These are phyloP conservation scores for Chlamydomonas incerta DNA, from an alignment of 139 green algal genomes.

Conservation along the genomic window DNA sequence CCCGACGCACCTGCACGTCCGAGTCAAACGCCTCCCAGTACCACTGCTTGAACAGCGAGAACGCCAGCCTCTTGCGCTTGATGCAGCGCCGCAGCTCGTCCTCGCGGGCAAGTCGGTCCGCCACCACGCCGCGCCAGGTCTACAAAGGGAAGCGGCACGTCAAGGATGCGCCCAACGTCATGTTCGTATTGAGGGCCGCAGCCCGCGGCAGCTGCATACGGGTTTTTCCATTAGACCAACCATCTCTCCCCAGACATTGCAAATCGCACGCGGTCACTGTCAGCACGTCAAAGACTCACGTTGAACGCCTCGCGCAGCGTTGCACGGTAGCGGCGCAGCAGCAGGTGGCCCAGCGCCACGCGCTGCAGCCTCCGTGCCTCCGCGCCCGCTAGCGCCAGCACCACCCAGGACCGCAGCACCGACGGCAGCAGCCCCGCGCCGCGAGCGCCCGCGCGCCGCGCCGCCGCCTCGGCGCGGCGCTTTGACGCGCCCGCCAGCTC, in stretches of 20 bases:
- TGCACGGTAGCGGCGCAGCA: neutral
- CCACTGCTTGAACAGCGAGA: conserved; percentile 74
- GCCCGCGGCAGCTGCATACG: too few species aligned
- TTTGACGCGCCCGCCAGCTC: neutral
- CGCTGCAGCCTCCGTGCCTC: conserved; percentile 20
- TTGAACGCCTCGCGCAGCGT: neutral
- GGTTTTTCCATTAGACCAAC: too few species aligned
- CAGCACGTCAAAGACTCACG: too few species aligned
- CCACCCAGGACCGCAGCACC: conserved; percentile 24
- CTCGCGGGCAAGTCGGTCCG: conserved; percentile 26
- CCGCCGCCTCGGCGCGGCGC: neutral
- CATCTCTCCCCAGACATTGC: too few species aligned
- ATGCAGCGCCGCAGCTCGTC: conserved; percentile 64
- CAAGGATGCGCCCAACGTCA: too few species aligned
- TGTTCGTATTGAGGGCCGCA: too few species aligned
- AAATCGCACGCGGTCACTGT: too few species aligned
- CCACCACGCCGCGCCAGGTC: conserved; percentile 33
- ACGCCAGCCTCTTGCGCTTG: conserved; percentile 74
- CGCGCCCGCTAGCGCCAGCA: neutral
- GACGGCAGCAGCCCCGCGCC: neutral
- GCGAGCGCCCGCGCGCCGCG: neutral
- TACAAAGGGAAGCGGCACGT: too few species aligned
- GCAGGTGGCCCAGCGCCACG: conserved; percentile 3
- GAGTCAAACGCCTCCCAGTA: conserved; percentile 84
- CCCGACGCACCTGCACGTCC: conserved; percentile 58